A percentile compares a stretch with the other conserved stretches of the same genome.
phyloP scores from a whole-genome alignment of 345 rosid species.

The Durio zibethinus region DNA sequence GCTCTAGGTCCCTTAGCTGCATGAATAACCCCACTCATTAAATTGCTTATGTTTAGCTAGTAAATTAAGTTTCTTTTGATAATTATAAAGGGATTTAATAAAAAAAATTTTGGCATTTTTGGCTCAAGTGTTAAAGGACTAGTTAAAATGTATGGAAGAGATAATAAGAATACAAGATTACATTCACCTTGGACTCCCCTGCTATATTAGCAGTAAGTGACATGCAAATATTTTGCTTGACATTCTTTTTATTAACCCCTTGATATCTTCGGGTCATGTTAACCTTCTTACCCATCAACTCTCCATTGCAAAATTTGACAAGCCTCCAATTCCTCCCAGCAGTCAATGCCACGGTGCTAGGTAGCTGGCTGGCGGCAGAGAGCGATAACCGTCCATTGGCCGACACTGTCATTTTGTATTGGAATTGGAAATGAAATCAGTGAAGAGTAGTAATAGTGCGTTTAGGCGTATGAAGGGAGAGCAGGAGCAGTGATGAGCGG shows the following conservation, averaged over 20 bases:
- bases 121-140: neutral
- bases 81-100: neutral
- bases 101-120: neutral
- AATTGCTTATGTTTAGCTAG: neutral
- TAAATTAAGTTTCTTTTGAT: neutral
- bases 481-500: neutral
- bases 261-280: slow-evolving; percentile 23
- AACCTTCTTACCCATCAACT: slow-evolving; percentile 72
- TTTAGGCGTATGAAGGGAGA: neutral
- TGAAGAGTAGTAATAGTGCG: neutral
- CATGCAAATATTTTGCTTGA: slow-evolving; percentile 39
- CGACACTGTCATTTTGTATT: slow-evolving; percentile 46
- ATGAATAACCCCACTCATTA: neutral
- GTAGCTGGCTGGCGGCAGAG: slow-evolving; percentile 45
- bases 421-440: slow-evolving; percentile 7
- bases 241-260: slow-evolving; percentile 11
- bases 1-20: slow-evolving; percentile 66
- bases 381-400: slow-evolving; percentile 62
- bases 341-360: slow-evolving; percentile 26
- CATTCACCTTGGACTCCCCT: slow-evolving; percentile 48
- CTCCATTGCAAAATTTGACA: slow-evolving; percentile 52
- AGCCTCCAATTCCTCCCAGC: slow-evolving; percentile 36
- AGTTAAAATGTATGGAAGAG: neutral
- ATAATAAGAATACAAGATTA: neutral
- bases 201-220: slow-evolving; percentile 43